Evolutionary conservation across 2,329 filamentous ascomycete species (phyloP).

Genomic region (Cercospora zeae-maydis): DNA sequence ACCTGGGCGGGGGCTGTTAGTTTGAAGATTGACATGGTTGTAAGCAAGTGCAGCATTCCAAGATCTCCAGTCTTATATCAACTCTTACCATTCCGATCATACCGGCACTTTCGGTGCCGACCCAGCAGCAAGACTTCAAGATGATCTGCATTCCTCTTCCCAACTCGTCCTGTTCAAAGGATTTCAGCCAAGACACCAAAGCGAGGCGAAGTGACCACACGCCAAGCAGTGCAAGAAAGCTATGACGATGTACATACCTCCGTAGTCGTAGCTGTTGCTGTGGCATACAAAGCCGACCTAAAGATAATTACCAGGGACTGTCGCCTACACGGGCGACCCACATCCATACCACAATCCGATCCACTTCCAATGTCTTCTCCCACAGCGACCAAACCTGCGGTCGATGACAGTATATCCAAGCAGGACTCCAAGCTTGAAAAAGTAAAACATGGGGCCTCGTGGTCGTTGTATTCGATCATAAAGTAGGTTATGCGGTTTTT

Average conservation of each 20-base stretch:
- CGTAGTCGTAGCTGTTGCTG: not conserved
- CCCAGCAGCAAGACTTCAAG: not conserved
- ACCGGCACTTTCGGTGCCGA: not conserved
- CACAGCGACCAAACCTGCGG: not conserved
- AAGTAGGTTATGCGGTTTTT: not conserved
- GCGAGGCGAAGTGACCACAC: not conserved
- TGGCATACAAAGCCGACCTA: not conserved
- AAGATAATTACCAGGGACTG: not conserved
- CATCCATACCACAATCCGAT: not conserved
- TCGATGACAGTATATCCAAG: not conserved
- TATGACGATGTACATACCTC: not conserved
- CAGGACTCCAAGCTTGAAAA: not conserved
- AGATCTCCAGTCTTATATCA: no score
- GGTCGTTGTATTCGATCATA: not conserved
- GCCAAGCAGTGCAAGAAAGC: not conserved
- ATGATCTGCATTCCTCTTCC: not conserved
- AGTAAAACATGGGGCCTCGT: not conserved
- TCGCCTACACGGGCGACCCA: no score
- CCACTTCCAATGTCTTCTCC: not conserved
- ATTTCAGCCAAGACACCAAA: not conserved
- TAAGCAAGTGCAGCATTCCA: no score
- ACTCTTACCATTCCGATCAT: not conserved
- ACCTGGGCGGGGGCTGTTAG: not conserved
- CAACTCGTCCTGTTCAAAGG: not conserved
- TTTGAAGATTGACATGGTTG: not conserved